Evolutionary conservation across 1,284 basidiomycete species (phyloP), one percentile per base, ranked within the genome.

Genomic region (Moniliella sp.): DNA sequence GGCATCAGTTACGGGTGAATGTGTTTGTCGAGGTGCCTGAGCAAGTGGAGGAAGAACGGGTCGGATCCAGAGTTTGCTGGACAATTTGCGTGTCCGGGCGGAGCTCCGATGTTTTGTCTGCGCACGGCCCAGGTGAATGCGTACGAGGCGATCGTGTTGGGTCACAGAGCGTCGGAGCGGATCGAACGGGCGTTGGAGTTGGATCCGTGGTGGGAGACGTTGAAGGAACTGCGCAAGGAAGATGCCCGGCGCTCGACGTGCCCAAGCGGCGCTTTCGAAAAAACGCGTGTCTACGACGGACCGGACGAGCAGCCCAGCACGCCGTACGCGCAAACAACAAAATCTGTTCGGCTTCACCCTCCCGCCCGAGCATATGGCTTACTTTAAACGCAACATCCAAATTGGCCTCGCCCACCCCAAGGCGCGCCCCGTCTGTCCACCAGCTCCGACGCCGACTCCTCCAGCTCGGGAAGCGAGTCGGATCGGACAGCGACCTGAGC

Each of bases 1-100:
- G 38, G 18, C 54, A 58, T 41, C 43, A 50, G 35, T 41, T 58
- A 17, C 50, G 56, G 7, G 56, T 58, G 16, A 50, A 44, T 13
- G 56, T 58, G 3, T 58, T 58, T 40, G 56, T 58, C 28, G 56
- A 58, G 32, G 46, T 50, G n/a, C 34, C 42, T 3, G 33, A 37
- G 28, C 53, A 58, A 34, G 35, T 55, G 19, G 47, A 45, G 12
- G 41, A 50, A 18, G 56, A 58, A 32, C 34, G 48, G 35, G 33
- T 15, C 42, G 56, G 11, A 53, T 58, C 23, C 48, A 47, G 3
- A 43, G 45, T 5, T 36, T 58, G 25, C 38, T 58, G 3, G 56
- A 58, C 39, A 58, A 58, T 27, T 37, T 58, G 5, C 56, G 56
- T 15, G 53, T 58, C 21, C 54, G 51, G 2, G 56, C 56, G 4